Conservation (phyloP, 345 rosid genomes). For the Citrus sp. region DNA sequence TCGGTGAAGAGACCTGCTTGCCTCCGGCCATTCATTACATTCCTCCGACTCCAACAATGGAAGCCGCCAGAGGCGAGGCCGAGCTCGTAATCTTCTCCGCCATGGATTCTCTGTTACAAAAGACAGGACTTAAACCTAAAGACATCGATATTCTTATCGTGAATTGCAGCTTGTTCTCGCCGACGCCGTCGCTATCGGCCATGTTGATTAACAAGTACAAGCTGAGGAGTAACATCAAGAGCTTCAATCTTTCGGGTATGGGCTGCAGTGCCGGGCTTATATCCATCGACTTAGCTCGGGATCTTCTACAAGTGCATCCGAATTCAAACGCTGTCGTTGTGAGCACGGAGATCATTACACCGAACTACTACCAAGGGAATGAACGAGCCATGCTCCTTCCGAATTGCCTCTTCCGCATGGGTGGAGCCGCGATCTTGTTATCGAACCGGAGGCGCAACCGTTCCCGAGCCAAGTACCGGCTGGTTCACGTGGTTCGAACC, state of each 20-base stretch:
- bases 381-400: slow-evolving; percentile 81
- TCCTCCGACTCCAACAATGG: slow-evolving; percentile 69
- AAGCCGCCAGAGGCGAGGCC: slow-evolving; percentile 58
- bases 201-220: slow-evolving; percentile 78
- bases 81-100: slow-evolving; percentile 67
- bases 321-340: slow-evolving; percentile 63
- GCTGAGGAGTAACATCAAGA: slow-evolving; percentile 72
- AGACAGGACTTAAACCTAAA: slow-evolving; percentile 61
- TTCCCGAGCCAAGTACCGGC: slow-evolving; percentile 60
- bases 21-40: slow-evolving; percentile 83
- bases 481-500: slow-evolving; percentile 74
- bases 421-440: slow-evolving; percentile 61
- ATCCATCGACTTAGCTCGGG: slow-evolving; percentile 66
- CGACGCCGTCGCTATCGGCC: slow-evolving; percentile 72
- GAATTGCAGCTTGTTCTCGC: slow-evolving; percentile 75
- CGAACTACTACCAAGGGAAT: slow-evolving; percentile 64
- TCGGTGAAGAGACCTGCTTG: slow-evolving; percentile 76
- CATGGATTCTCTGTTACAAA: slow-evolving; percentile 60
- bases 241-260: slow-evolving; percentile 82
- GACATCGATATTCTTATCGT: slow-evolving; percentile 64
- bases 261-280: slow-evolving; percentile 81
- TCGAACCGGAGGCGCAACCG: slow-evolving; percentile 58
- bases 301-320: slow-evolving; percentile 67
- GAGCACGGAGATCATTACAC: slow-evolving; percentile 74
- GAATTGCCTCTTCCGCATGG: slow-evolving; percentile 85